A percentile compares a stretch with the other conserved stretches of the same genome.
These are phyloP conservation scores for Chenopodium suecicum DNA, from an alignment of 148 eudicot genomes.

Conservation along the genomic window DNA sequence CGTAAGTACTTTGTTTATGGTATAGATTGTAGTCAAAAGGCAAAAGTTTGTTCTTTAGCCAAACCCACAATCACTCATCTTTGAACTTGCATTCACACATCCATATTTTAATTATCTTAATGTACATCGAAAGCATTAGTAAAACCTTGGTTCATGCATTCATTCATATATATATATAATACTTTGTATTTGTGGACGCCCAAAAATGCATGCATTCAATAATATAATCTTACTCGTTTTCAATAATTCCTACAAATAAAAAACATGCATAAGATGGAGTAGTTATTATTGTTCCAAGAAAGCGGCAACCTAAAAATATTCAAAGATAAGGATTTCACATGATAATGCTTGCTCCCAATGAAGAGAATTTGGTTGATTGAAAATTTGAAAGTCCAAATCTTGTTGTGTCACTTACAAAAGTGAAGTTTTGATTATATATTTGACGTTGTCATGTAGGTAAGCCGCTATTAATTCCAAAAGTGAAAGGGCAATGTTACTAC, in stretches of 20 bases:
- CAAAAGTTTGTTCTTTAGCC: not conserved
- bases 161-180: no score
- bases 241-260: no score
- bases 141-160: no score
- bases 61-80: not conserved
- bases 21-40: not conserved
- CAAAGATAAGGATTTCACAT: not conserved
- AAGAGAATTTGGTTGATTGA: not conserved
- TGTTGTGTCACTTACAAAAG: not conserved
- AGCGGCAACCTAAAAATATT: not conserved
- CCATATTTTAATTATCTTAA: no score
- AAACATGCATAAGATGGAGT: no score
- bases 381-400: not conserved
- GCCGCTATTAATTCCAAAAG: conserved; percentile 19
- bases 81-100: no score
- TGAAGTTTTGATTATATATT: not conserved
- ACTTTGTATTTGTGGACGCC: no score
- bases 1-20: no score
- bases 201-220: no score
- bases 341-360: not conserved
- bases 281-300: not conserved
- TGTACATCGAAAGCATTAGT: no score
- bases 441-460: not conserved
- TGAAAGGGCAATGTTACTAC: not conserved
- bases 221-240: no score